These are phyloP conservation scores for Leishmania tarentolae DNA, from an alignment of 208 protist species.

Conservation along the genomic window DNA sequence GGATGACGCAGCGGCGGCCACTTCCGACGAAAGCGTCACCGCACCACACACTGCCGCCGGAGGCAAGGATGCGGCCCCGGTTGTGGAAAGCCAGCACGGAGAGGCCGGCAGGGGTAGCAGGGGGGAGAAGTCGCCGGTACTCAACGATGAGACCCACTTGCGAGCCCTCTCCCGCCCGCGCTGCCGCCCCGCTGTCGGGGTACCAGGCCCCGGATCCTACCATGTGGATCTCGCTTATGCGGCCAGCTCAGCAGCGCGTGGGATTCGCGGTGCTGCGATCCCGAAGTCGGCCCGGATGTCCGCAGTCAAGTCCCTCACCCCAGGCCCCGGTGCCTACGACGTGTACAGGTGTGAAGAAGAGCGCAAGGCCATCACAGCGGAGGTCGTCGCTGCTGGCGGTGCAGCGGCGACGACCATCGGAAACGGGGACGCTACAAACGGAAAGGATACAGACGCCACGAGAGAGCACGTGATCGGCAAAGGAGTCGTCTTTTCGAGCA, in stretches of 20 bases:
- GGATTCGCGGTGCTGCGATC: constrained; percentile 25
- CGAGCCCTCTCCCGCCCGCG: constrained; percentile 21
- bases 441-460: not conserved
- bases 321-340: constrained; percentile 30
- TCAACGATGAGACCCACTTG: not conserved
- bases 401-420: constrained; percentile 1
- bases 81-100: not conserved
- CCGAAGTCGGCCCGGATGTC: constrained; percentile 35
- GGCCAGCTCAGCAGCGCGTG: constrained; percentile 22
- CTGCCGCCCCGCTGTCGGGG: constrained; percentile 7
- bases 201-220: constrained; percentile 70
- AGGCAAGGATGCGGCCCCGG: not conserved
- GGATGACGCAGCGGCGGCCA: not conserved
- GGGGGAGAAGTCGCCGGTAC: not conserved
- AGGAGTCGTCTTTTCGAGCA: constrained; percentile 28
- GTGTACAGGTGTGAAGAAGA: constrained; percentile 7
- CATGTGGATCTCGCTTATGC: constrained; percentile 48
- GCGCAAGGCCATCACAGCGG: not conserved
- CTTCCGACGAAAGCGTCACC: not conserved
- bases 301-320: constrained; percentile 20
- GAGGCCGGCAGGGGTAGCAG: not conserved
- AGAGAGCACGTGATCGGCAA: not conserved
- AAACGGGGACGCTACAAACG: not conserved
- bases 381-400: not conserved
- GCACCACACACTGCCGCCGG: not conserved